Base-by-base conservation (phyloP, 371 early-diverging fungal species). In the Mucor indicus region DNA sequence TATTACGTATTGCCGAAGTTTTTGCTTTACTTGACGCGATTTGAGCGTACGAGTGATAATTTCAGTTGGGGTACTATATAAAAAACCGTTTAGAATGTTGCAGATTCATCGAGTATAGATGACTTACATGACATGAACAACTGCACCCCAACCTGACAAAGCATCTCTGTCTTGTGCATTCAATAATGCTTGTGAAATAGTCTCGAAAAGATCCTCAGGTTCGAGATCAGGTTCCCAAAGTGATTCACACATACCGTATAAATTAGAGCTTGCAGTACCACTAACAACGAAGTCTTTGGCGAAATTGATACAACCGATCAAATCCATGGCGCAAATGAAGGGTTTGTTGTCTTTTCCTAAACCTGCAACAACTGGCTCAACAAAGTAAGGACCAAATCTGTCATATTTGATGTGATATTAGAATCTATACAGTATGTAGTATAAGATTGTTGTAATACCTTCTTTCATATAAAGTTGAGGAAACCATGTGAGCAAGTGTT, bases 151-250 rank as follows among this genome's bases (percentile, higher is more conserved):
- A 48, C 99, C 99, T 57, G 91, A 89, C 44, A 98, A 65, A 24
- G 96, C 93, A 76, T 99, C 98, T 64, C 99, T 89, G 72, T 99
- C 99, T 33, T 98, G 90, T 22, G 99, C 96, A 69, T 91, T 96
- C 68, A 99, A 72, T 54, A 99, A 75, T 6, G 98, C 87, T 67
- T 99, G 99, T 12, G 95, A 90, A 43, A 96, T 89, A 30, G 92
- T 90, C 70, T 97, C 98, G 70, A 99, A 99, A 37, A 99, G 80
- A 60, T 98, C 98, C 60, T 99, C 99, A 13, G 97, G 96, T 47
- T 88, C 93, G 64, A 99, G 81, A 72, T 95, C 86, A 32, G 97
- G 96, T 67, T 95, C 93, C 93, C 95, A 99, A 51, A 99, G 78
- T 5, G 91, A 84, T 77, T 99, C 99, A 72, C 97, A 94, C 84